A percentile compares a stretch with the other conserved stretches of the same genome.
Evolutionary conservation across 352 stramenopile genomes (phyloP).

Genomic region (Phytophthora pini): DNA sequence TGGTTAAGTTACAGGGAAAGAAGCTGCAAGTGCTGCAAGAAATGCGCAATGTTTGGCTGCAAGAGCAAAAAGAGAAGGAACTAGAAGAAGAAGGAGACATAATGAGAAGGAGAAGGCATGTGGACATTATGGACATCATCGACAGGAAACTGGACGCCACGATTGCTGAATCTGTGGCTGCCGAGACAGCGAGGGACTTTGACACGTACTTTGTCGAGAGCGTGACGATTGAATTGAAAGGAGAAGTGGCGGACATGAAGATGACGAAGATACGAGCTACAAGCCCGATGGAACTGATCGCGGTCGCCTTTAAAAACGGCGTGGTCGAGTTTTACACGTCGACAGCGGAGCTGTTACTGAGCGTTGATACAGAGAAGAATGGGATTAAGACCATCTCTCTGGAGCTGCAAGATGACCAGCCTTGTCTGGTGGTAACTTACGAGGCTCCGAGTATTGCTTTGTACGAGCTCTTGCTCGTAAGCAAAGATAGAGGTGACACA

Average conservation of each 20-base stretch:
- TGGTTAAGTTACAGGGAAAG: slow-evolving; percentile 50
- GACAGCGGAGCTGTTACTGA: slow-evolving; percentile 27
- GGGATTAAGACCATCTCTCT: slow-evolving; percentile 24
- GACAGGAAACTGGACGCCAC: slow-evolving; percentile 33
- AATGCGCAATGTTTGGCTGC: slow-evolving; percentile 26
- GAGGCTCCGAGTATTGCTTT: slow-evolving; percentile 10
- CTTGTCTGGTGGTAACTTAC: slow-evolving; percentile 30
- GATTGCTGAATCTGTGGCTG: background rate
- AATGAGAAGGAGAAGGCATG: background rate
- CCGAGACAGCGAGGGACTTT: slow-evolving; percentile 24
- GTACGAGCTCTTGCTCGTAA: slow-evolving; percentile 33
- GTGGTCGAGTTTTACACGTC: slow-evolving; percentile 45
- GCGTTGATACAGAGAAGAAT: slow-evolving; percentile 5
- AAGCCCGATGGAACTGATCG: slow-evolving; percentile 43
- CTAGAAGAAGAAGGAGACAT: background rate
- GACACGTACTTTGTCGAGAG: slow-evolving; percentile 55
- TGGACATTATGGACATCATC: slow-evolving; percentile 16
- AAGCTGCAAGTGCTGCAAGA: slow-evolving; percentile 45
- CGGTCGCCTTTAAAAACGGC: slow-evolving; percentile 36
- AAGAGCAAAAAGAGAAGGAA: slow-evolving; percentile 21
- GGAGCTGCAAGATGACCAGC: slow-evolving; percentile 20
- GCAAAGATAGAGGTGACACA: background rate
- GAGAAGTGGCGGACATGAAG: slow-evolving; percentile 45
- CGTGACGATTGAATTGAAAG: slow-evolving; percentile 6
- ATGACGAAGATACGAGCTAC: slow-evolving; percentile 43